Conservation (phyloP, 768 basidiomycete genomes). For the Leucocoprinus leucothites region DNA sequence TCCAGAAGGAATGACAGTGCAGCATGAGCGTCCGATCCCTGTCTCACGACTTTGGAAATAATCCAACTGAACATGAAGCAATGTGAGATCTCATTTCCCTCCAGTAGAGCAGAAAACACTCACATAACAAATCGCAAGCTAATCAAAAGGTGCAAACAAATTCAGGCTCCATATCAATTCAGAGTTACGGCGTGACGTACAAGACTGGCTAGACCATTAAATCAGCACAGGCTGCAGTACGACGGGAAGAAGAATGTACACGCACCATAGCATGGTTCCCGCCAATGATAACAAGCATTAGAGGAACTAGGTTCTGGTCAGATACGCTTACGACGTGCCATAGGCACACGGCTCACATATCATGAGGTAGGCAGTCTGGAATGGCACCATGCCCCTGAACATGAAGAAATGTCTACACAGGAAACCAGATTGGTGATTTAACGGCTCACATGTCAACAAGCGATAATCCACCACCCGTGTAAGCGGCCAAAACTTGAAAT, state of each 20-base stretch:
- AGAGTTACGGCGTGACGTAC: conserved; percentile 39
- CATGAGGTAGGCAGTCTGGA: conserved; percentile 65
- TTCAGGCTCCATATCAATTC: too few species aligned
- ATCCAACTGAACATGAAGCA: conserved; percentile 49
- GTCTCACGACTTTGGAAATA: conserved; percentile 45
- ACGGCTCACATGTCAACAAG: conserved; percentile 52
- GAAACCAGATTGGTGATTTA: neutral
- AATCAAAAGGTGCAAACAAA: too few species aligned
- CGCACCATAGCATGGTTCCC: conserved; percentile 76
- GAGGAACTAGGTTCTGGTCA: conserved; percentile 31
- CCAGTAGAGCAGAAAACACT: conserved; percentile 13
- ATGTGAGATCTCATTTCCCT: neutral
- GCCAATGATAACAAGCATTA: conserved; percentile 65
- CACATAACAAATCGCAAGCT: conserved; percentile 66
- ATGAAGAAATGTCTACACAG: neutral
- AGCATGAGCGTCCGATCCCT: conserved; percentile 42
- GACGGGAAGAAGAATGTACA: neutral
- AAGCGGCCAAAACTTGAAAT: conserved; percentile 46
- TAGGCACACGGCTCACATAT: conserved; percentile 33
- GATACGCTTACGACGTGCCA: neutral
- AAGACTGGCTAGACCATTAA: conserved; percentile 50
- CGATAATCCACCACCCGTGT: conserved; percentile 70
- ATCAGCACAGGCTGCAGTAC: neutral
- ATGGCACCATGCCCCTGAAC: conserved; percentile 63
- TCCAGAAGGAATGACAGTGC: conserved; percentile 72